These are phyloP conservation scores for Prunus yedoensis DNA, from an alignment of 331 rosid genomes.

Conservation along the genomic window DNA sequence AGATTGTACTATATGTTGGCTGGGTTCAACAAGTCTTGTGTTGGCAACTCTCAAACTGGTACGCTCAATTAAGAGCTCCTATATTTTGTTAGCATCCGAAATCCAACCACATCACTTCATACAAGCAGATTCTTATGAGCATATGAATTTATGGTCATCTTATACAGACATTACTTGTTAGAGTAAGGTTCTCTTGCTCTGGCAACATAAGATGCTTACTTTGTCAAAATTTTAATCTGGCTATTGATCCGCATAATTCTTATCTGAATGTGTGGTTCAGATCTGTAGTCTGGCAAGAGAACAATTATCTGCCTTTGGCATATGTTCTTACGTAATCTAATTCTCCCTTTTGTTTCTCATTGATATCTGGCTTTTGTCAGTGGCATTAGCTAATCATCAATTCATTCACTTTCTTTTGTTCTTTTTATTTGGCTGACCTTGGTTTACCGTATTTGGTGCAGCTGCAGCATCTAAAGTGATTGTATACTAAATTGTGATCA, in stretches of 20 bases:
- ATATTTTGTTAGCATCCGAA: neutral
- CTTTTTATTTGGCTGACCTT: slow-evolving; percentile 24
- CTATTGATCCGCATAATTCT: too few relatives aligned
- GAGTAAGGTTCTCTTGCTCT: too few relatives aligned
- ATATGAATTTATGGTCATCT: neutral
- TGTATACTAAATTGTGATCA: slow-evolving; percentile 74
- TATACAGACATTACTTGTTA: too few relatives aligned
- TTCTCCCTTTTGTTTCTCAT: neutral
- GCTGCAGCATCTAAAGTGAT: slow-evolving; percentile 49
- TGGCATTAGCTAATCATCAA: neutral
- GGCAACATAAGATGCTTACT: too few relatives aligned
- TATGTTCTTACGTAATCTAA: neutral
- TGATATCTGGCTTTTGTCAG: neutral
- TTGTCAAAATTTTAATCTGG: too few relatives aligned
- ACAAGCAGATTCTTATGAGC: neutral
- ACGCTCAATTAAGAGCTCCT: slow-evolving; percentile 25
- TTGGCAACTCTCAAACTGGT: slow-evolving; percentile 66
- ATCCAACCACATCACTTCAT: neutral
- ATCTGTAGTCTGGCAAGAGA: neutral
- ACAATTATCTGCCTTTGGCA: too few relatives aligned
- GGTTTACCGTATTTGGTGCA: slow-evolving; percentile 34
- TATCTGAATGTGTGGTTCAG: neutral
- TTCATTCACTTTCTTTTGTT: neutral
- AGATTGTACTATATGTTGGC: slow-evolving; percentile 47
- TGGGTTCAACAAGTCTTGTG: slow-evolving; percentile 72